Evolutionary conservation across 495 filamentous ascomycete species (phyloP).

Genomic region (Aspergillus nidulans): DNA sequence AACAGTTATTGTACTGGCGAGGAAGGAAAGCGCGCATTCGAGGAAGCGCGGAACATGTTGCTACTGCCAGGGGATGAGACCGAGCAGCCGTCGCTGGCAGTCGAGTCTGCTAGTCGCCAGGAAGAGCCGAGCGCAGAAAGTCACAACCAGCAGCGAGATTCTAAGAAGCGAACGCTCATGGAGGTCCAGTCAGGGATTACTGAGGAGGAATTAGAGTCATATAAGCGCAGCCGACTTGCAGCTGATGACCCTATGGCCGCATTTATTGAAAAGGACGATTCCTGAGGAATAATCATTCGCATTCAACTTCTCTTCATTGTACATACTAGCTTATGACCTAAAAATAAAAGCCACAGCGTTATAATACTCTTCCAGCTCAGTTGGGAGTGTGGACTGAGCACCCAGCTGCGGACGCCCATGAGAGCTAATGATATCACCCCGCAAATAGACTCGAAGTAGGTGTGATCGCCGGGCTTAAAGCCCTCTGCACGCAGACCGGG

Average conservation of each 20-base stretch:
- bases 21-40: conserved; percentile 69
- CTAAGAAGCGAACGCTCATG: conserved; percentile 65
- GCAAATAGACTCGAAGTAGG: conserved; percentile 54
- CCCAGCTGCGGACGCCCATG: conserved; percentile 53
- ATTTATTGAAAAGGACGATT: conserved; percentile 59
- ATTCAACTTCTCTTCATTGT: background rate
- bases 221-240: conserved; percentile 63
- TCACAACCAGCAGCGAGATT: conserved; percentile 28
- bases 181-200: conserved; percentile 69
- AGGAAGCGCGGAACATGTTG: conserved; percentile 58
- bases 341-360: background rate
- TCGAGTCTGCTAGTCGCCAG: conserved; percentile 19
- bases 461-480: conserved; percentile 35
- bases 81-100: conserved; percentile 11
- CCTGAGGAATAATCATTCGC: background rate
- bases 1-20: conserved; percentile 97
- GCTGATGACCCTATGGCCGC: conserved; percentile 83
- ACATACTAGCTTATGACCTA: background rate
- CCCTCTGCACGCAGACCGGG: conserved; percentile 13
- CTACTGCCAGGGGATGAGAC: conserved; percentile 36
- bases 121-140: conserved; percentile 27
- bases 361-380: conserved; percentile 40
- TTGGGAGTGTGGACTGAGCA: conserved; percentile 40
- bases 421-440: conserved; percentile 48
- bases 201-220: conserved; percentile 79